Evolutionary conservation across 2,329 filamentous ascomycete genomes (phyloP), one percentile per base, ranked within the genome.

Genomic region (Pezicula radicicola): DNA sequence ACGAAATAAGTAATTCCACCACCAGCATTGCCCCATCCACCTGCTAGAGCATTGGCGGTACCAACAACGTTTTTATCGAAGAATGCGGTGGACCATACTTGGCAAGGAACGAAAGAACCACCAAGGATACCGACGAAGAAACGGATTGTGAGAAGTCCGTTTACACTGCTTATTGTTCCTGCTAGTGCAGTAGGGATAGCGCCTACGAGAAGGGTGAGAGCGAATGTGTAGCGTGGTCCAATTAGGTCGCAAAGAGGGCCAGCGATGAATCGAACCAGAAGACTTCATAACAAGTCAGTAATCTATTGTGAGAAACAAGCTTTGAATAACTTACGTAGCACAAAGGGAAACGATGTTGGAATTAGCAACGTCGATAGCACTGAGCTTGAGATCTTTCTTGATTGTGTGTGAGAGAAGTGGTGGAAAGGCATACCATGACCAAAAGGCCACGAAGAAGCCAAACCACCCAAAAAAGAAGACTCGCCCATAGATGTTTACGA

Each of bases 51-150:
- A 66, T 96, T 97, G 55, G 91, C 89, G 6, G 89, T 92, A 45
- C 92, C 92, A 16, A 96, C 88, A 25, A 96, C 79, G 63, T 92
- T 94, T 74, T 92, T 94, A 72, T 97, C 91, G 68, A 91, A 96
- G 76, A 96, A 96, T 0, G 87, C 90, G 0, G 91, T 96, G 9
- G 87, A 89, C 90, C 91, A 96, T 6, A 96, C 92, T 67, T 95
- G 91, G 68, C 91, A 96, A 12, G 89, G 89, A 0, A 93, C 89
- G 62, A 93, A 93, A 1, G 83, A 81, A 2, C 85, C 87, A 39
- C 89, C 89, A 0, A 93, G 80, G 41, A 93, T 86, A 54, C 88
- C 88, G 56, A 92, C 83, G 70, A 92, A 92, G 75, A 93, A 93
- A 42, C 89, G 83, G 45, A 88, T 79, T 18, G 81, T 72, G 60